Evolutionary conservation across 2,329 filamentous ascomycete genomes (phyloP).

Genomic region (Calonectria multiphialidica): DNA sequence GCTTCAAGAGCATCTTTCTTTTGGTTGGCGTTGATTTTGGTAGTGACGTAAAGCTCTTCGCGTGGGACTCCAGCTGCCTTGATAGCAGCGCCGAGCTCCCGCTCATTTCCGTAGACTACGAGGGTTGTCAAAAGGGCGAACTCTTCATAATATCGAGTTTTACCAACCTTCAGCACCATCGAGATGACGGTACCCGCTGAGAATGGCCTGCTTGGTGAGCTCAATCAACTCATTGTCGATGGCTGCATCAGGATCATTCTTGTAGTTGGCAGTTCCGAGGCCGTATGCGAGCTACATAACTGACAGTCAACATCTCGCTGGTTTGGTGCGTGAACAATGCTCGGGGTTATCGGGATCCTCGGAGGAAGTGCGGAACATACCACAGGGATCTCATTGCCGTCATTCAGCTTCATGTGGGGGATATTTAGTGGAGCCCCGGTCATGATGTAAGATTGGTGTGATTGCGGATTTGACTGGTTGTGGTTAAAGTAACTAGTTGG

Average conservation of each 20-base stretch:
- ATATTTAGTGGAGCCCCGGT: conserved; percentile 47
- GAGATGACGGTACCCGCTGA: conserved; percentile 76
- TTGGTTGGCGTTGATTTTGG: conserved; percentile 62
- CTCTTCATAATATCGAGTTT: no score
- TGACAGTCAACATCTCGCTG: conserved; percentile 4
- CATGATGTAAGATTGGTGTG: conserved; percentile 19
- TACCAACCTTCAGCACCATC: conserved; percentile 77
- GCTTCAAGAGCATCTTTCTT: conserved; percentile 60
- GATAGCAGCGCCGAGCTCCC: conserved; percentile 79
- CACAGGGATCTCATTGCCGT: conserved; percentile 80
- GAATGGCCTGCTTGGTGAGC: conserved; percentile 71
- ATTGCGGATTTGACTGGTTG: neutral
- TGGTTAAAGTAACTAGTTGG: neutral
- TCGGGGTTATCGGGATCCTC: neutral
- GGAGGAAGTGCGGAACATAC: conserved; percentile 51
- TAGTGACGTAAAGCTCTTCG: conserved; percentile 76
- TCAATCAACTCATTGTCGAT: conserved; percentile 67
- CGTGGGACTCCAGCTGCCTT: conserved; percentile 74
- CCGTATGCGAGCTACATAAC: conserved; percentile 73
- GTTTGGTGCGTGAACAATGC: neutral
- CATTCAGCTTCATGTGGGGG: conserved; percentile 76
- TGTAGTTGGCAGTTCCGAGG: conserved; percentile 76
- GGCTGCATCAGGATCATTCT: conserved; percentile 59
- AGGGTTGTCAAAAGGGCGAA: neutral
- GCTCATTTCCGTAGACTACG: conserved; percentile 73